Conservation (phyloP, 208 protist species). For the Acanthamoeba triangularis region DNA sequence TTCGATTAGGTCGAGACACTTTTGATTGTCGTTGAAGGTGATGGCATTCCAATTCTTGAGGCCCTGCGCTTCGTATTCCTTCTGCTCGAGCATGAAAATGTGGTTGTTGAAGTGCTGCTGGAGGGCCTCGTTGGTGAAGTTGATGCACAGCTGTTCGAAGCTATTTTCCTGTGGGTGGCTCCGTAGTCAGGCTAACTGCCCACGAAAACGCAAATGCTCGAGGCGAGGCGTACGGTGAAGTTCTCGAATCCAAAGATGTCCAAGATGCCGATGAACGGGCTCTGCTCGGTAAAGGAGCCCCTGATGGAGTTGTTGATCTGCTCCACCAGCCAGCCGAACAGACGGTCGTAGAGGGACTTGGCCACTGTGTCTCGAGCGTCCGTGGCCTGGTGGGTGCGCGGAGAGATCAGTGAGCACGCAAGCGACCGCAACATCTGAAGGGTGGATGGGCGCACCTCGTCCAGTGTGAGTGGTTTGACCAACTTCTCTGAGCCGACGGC, state of each 20-base stretch:
- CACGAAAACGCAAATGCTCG: background rate
- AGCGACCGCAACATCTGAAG: background rate
- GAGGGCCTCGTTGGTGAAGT: conserved; percentile 92
- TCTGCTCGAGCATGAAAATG: conserved; percentile 91
- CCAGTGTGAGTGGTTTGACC: background rate
- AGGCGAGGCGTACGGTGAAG: conserved; percentile 82
- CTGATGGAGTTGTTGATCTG: conserved; percentile 50
- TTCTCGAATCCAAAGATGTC: conserved; percentile 91
- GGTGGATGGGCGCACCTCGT: background rate
- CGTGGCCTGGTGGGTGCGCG: conserved; percentile 78
- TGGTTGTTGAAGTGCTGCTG: conserved; percentile 92
- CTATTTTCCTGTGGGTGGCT: conserved; percentile 83
- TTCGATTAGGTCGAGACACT: conserved; percentile 83
- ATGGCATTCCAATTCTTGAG: conserved; percentile 83
- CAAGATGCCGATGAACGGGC: conserved; percentile 88
- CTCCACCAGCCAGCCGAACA: conserved; percentile 85
- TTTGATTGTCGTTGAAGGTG: conserved; percentile 86
- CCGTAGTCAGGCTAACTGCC: background rate
- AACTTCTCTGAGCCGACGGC: background rate
- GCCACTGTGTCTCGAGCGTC: conserved; percentile 90
- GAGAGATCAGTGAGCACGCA: background rate
- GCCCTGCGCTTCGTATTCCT: conserved; percentile 83
- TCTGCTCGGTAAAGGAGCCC: background rate
- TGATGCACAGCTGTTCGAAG: conserved; percentile 93
- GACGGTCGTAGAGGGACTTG: conserved; percentile 88